phyloP scores from a whole-genome alignment of 352 stramenopile species.

The Globisporangium camurandrum region DNA sequence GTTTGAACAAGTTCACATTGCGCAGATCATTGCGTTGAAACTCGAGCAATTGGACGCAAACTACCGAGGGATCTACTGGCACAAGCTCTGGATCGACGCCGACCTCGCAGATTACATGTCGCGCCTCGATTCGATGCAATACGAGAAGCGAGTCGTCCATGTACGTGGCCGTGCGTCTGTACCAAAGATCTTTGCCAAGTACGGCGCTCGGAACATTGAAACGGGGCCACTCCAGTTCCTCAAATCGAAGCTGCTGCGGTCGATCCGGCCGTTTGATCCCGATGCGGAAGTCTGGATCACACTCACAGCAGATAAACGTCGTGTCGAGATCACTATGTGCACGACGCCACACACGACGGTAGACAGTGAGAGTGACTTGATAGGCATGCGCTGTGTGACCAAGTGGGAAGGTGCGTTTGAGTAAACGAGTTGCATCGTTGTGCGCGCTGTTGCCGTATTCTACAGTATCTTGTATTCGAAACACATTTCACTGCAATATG shows the following conservation, averaged over 20 bases:
- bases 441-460: too few species aligned
- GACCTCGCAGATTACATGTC: conserved; percentile 65
- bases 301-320: conserved; percentile 22
- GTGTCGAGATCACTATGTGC: conserved; percentile 64
- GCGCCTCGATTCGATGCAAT: conserved; percentile 61
- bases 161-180: conserved; percentile 38
- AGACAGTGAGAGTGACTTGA: conserved; percentile 16
- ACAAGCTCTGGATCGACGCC: conserved; percentile 61
- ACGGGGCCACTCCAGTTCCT: conserved; percentile 71
- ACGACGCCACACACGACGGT: conserved; percentile 3
- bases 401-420: conserved; percentile 68
- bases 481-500: too few species aligned
- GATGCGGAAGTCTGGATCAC: conserved; percentile 65
- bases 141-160: conserved; percentile 49
- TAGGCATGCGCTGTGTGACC: conserved; percentile 38
- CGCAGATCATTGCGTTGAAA: conserved; percentile 78
- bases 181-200: conserved; percentile 79
- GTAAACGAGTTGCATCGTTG: too few species aligned
- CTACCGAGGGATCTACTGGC: conserved; percentile 72
- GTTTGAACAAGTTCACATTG: conserved; percentile 78
- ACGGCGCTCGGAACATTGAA: conserved; percentile 75
- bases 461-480: too few species aligned
- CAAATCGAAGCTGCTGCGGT: conserved; percentile 74
- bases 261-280: conserved; percentile 69
- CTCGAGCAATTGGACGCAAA: conserved; percentile 64